A percentile compares a stretch with the other conserved stretches of the same genome.
Evolutionary conservation across 2,329 filamentous ascomycete species (phyloP).

Genomic region (Fusarium sp.): DNA sequence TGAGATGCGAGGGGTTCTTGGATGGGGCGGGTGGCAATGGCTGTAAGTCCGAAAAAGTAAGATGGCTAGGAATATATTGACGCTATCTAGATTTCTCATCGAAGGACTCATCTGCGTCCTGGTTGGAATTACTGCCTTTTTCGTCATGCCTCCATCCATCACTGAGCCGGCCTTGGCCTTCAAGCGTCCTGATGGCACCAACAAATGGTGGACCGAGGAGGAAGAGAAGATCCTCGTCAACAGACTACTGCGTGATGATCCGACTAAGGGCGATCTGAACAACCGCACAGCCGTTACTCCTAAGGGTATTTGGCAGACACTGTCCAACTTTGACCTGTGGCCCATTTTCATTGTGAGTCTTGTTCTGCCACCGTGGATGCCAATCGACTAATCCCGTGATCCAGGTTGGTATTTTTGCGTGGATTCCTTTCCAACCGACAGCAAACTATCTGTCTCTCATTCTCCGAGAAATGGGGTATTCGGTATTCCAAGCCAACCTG

Average conservation of each 20-base stretch:
- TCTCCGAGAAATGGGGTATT: slow-evolving; percentile 70
- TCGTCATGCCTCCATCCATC: slow-evolving; percentile 66
- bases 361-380: slow-evolving; percentile 48
- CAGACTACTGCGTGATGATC: slow-evolving; percentile 71
- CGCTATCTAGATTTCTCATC: slow-evolving; percentile 59
- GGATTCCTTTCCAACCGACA: slow-evolving; percentile 61
- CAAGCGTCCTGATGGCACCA: slow-evolving; percentile 52
- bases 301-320: slow-evolving; percentile 64
- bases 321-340: slow-evolving; percentile 66
- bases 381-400: neutral
- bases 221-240: slow-evolving; percentile 76
- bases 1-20: slow-evolving; percentile 57
- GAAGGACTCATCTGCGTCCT: slow-evolving; percentile 64
- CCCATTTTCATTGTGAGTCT: slow-evolving; percentile 64
- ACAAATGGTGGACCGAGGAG: slow-evolving; percentile 73
- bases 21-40: slow-evolving; percentile 62
- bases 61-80: neutral
- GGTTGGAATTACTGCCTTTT: slow-evolving; percentile 68
- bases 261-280: slow-evolving; percentile 73
- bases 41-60: slow-evolving; percentile 50
- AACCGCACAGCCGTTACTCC: slow-evolving; percentile 71
- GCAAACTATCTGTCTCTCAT: slow-evolving; percentile 72
- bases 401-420: neutral
- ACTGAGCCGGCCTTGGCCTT: slow-evolving; percentile 29
- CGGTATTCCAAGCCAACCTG: slow-evolving; percentile 74